phyloP scores from a whole-genome alignment of 768 basidiomycete species.

The Lyophyllum semitale region DNA sequence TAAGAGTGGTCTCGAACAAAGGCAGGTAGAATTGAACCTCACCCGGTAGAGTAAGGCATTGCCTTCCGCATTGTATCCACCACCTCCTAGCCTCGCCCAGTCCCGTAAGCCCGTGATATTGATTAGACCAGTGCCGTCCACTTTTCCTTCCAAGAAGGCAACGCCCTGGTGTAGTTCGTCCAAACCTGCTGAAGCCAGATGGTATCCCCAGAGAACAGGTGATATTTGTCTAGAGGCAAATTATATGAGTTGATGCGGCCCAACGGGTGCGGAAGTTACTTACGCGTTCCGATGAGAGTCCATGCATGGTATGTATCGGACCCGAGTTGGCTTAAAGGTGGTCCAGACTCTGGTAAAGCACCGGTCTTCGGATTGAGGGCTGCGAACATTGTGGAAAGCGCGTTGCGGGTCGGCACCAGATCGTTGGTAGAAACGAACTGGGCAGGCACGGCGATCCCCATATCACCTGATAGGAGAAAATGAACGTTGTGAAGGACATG shows the following conservation, averaged over 20 bases:
- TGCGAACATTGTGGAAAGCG: constrained; percentile 59
- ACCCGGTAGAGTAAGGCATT: constrained; percentile 41
- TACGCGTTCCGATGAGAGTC: constrained; percentile 60
- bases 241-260: neutral
- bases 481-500: neutral
- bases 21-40: neutral
- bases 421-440: constrained; percentile 66
- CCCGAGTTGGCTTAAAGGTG: constrained; percentile 44
- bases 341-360: constrained; percentile 56
- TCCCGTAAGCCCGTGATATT: constrained; percentile 58
- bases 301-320: constrained; percentile 61
- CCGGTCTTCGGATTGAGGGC: constrained; percentile 53
- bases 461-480: constrained; percentile 41
- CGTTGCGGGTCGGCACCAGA: constrained; percentile 55
- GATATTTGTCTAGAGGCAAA: constrained; percentile 49
- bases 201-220: constrained; percentile 53
- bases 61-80: constrained; percentile 57
- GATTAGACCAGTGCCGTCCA: constrained; percentile 50
- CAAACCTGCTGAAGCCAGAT: constrained; percentile 52
- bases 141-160: constrained; percentile 52
- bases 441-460: constrained; percentile 63
- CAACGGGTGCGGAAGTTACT: constrained; percentile 8
- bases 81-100: constrained; percentile 58
- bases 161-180: constrained; percentile 62
- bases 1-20: neutral